Evolutionary conservation across 768 basidiomycete species (phyloP).

Genomic region (Tulasnella calospora): DNA sequence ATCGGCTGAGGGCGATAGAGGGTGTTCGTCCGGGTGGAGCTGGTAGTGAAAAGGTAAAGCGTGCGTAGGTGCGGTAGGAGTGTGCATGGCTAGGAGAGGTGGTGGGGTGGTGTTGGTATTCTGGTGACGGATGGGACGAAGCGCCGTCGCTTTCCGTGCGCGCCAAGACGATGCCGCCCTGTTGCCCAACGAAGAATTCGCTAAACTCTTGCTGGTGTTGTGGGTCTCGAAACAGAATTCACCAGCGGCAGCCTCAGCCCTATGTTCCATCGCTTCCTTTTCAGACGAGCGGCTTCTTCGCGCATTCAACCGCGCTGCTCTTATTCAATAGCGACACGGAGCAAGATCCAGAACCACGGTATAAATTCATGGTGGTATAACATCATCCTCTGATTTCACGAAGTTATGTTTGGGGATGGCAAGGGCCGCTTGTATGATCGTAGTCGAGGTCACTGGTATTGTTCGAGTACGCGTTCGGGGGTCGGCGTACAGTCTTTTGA

Average conservation of each 20-base stretch:
- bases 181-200: neutral
- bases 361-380: no score
- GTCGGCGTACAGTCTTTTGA: no score
- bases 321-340: no score
- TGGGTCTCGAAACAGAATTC: neutral
- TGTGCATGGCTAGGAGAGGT: neutral
- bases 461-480: no score
- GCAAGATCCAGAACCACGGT: no score
- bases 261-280: neutral
- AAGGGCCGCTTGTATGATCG: no score
- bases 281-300: neutral
- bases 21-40: neutral
- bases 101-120: neutral
- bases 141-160: neutral
- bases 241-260: constrained; percentile 13
- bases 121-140: neutral
- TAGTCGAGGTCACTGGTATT: no score
- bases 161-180: neutral
- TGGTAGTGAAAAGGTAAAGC: neutral
- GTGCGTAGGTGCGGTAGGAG: neutral
- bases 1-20: neutral
- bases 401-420: no score
- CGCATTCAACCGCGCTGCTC: constrained; percentile 9
- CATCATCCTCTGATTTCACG: no score
- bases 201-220: constrained; percentile 2